Evolutionary conservation across 805 yeast genomes (phyloP), one percentile per base, ranked within the genome.

Genomic region (Jamesozyma spencerorum): DNA sequence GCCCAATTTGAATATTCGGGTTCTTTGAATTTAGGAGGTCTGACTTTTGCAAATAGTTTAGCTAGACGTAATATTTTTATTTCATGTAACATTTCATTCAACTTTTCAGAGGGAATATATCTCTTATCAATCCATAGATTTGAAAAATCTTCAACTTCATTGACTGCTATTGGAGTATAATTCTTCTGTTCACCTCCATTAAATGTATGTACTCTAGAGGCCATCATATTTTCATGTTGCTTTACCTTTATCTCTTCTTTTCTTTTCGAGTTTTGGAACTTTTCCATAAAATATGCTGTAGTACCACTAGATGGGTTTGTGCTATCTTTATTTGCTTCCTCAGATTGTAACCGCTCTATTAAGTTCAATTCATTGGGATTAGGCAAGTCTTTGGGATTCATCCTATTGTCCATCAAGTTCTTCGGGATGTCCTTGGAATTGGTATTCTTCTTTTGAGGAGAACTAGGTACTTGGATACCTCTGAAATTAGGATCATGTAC

Each of bases 1-100:
- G 80, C 79, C 82, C 86, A 87, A 54, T 88, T 87, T 3, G 81
- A 62, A 51, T 80, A 79, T 27, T 63, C 62, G 0, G 95, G 95
- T 36, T 82, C 82, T 5, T 62, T 55, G 53, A 73, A 87, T 17
- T 74, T 66, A 0, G 95, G 92, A 2, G 92, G 81, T 22, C 57
- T 48, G 1, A 87, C 77, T 47, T 79, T 77, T 1, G 85, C 81
- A 48, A 75, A 69, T 2, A 82, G 57, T 47, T 78, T 76, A 8
- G 72, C 71, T 2, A 85, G 56, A 31, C 82, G 64, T 35, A 84
- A 59, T 1, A 80, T 55, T 47, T 79, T 77, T 44, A 74, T 71
- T 13, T 72, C 74, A 12, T 57, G 47, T 6, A 85, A 48, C 2
- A 71, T 51, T 4, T 45, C 33, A 1, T 60, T 54, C 3, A 84